A percentile compares a stretch with the other conserved stretches of the same genome.
These are phyloP conservation scores for Amphicarpaea edgeworthii DNA, from an alignment of 306 rosid species.

Conservation along the genomic window DNA sequence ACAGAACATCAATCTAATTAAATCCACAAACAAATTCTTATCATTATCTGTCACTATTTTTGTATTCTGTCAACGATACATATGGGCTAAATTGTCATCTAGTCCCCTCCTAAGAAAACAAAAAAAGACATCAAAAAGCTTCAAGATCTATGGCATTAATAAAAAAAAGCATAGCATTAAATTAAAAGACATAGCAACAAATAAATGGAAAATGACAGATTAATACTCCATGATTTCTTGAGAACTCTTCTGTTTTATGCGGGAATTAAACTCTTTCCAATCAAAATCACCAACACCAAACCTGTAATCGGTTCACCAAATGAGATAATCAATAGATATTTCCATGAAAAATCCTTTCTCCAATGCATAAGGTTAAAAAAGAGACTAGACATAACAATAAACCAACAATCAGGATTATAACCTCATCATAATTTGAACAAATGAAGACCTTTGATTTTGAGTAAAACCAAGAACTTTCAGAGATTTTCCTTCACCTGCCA, in stretches of 20 bases:
- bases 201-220: conserved; percentile 41
- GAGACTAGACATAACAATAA: conserved; percentile 39
- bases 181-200: conserved; percentile 7
- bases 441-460: conserved; percentile 88
- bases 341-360: conserved; percentile 40
- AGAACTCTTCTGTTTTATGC: conserved; percentile 87
- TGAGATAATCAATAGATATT: conserved; percentile 45
- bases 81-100: background rate
- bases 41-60: background rate
- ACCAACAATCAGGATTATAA: conserved; percentile 34
- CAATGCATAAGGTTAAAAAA: conserved; percentile 4
- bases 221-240: conserved; percentile 83
- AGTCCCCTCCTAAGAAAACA: background rate
- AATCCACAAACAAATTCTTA: background rate
- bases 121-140: background rate
- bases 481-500: conserved; percentile 96
- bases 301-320: conserved; percentile 59
- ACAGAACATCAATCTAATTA: background rate
- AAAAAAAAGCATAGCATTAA: background rate
- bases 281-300: conserved; percentile 91
- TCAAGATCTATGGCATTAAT: conserved; percentile 19
- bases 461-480: conserved; percentile 95
- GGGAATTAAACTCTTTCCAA: conserved; percentile 83
- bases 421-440: conserved; percentile 97
- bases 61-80: background rate